Conservation (phyloP, 306 rosid genomes). For the Acacia acuminata region DNA sequence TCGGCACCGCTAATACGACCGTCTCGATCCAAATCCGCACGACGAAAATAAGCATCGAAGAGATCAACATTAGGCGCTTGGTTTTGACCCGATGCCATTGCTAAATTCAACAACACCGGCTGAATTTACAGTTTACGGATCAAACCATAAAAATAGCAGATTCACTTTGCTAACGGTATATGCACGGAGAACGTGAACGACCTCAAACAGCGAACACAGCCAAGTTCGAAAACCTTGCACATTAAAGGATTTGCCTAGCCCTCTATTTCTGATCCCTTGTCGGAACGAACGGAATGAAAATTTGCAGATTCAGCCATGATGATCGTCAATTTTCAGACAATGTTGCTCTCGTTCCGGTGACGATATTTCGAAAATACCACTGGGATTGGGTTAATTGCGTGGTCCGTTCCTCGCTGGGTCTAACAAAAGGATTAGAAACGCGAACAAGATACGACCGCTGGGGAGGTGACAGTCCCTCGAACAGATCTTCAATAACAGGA, state of each 20-base stretch:
- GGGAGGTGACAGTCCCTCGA: too few species aligned
- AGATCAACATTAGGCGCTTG: conserved; percentile 84
- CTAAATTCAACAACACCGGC: conserved; percentile 39
- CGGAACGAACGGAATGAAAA: background rate
- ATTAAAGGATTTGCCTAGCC: conserved; percentile 4
- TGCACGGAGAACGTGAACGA: background rate
- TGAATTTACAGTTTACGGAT: conserved; percentile 44
- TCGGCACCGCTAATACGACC: conserved; percentile 94
- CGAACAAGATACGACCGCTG: too few species aligned
- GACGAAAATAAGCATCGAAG: conserved; percentile 91
- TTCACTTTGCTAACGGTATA: conserved; percentile 10
- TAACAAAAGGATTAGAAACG: too few species aligned
- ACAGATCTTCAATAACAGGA: too few species aligned
- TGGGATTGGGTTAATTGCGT: background rate
- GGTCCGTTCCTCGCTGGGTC: background rate
- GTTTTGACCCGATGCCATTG: conserved; percentile 72
- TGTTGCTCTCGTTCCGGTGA: conserved; percentile 25
- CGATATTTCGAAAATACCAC: conserved; percentile 45
- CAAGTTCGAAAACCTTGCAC: conserved; percentile 34
- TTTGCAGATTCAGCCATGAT: conserved; percentile 6
- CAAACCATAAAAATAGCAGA: conserved; percentile 40
- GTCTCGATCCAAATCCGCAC: conserved; percentile 97
- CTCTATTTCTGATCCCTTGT: background rate
- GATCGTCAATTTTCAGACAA: conserved; percentile 22
- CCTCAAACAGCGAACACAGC: conserved; percentile 14